A percentile compares a stretch with the other conserved stretches of the same genome.
Evolutionary conservation across 1,284 basidiomycete genomes (phyloP).

Genomic region (Leccinum solheimii): DNA sequence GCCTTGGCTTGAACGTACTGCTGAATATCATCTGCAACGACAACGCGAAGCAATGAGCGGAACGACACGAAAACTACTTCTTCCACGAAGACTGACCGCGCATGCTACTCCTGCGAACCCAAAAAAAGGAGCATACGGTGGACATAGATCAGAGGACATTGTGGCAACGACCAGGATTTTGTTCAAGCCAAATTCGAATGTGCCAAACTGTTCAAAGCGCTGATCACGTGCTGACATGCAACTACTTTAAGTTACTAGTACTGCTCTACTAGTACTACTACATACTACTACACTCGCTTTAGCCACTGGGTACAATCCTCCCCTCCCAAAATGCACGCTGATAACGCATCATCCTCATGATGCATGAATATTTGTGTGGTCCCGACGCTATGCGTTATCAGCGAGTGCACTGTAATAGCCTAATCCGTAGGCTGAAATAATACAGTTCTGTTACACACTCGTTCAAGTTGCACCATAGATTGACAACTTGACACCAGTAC

Average conservation of each 20-base stretch:
- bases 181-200: not conserved
- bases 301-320: too few relatives aligned
- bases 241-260: too few relatives aligned
- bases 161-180: slow-evolving; percentile 3
- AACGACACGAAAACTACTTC: not conserved
- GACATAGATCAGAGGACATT: slow-evolving; percentile 61
- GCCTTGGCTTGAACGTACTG: slow-evolving; percentile 53
- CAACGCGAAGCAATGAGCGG: slow-evolving; percentile 15
- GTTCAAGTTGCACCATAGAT: not conserved
- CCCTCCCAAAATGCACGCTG: too few relatives aligned
- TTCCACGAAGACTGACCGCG: slow-evolving; percentile 55
- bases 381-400: too few relatives aligned
- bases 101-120: slow-evolving; percentile 82
- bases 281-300: too few relatives aligned
- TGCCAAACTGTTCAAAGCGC: not conserved
- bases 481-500: not conserved
- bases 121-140: slow-evolving; percentile 84
- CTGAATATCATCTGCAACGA: slow-evolving; percentile 78
- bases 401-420: too few relatives aligned
- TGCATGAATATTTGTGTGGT: too few relatives aligned
- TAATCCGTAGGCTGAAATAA: too few relatives aligned
- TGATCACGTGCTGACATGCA: slow-evolving; percentile 17
- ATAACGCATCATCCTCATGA: too few relatives aligned
- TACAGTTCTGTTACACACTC: too few relatives aligned
- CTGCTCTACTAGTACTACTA: too few relatives aligned